Evolutionary conservation across 768 basidiomycete species (phyloP), one percentile per base, ranked within the genome.

Genomic region (Lentinula boryana): DNA sequence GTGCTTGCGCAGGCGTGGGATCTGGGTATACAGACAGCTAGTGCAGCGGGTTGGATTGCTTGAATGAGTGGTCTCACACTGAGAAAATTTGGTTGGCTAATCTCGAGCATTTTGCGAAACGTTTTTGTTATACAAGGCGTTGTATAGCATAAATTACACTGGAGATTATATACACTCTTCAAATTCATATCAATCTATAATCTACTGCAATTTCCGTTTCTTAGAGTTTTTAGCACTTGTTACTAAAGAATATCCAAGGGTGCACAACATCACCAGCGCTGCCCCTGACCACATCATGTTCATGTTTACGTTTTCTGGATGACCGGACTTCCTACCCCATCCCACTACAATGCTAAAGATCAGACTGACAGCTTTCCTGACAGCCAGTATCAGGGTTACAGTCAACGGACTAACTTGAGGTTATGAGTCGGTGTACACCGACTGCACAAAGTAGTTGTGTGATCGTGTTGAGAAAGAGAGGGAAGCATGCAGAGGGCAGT

Each of bases 391-490:
- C 58, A 93, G 86, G 3, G 88, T 91, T 16, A 94, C 91, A 0
- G 84, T 88, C 43, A 94, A 77, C 9, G 88, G 80, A 54, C 82
- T 84, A 5, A 92, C 88, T 50, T 85, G 82, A 0, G n/a, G 87
- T 85, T 0, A 92, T 93, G 63, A 98, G 80, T 51, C 91, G 80
- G 70, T 97, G 86, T 48, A 96, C 95, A 35, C 95, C 95, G 0
- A 91, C 77, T 15, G 89, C 86, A 72, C 95, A 98, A 7, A 95
- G 62, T 4, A 94, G 78, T 69, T 95, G 93, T 0, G 94, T 95
- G 41, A 87, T 60, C 8, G 94, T 88, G 74, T 95, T 96, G 36
- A 91, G 71, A 15, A 81, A 67, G 43, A 98, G 80, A 4, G 87
- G 82, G 13, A 86, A 58, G 66, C 85, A 80, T 38, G 86, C 80